Conservation (phyloP, 2,329 filamentous ascomycete genomes). For the Exophiala sp. region DNA sequence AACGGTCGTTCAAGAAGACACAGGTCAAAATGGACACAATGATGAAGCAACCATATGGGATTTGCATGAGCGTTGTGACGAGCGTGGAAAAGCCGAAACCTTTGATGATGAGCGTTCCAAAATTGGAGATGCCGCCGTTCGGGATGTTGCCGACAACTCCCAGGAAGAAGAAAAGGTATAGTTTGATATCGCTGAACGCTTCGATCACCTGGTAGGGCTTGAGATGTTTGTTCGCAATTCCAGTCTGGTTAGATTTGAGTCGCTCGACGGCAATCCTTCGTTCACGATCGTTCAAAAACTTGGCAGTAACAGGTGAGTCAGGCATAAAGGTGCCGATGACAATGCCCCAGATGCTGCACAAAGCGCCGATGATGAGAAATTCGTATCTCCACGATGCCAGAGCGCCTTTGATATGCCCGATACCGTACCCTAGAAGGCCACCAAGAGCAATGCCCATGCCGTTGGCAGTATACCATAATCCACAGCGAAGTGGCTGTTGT, state of each 20-base stretch:
- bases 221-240: slow-evolving; percentile 55
- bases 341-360: slow-evolving; percentile 59
- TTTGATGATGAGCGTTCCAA: slow-evolving; percentile 56
- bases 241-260: slow-evolving; percentile 56
- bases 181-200: slow-evolving; percentile 56
- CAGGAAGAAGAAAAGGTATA: slow-evolving; percentile 56
- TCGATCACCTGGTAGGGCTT: slow-evolving; percentile 56
- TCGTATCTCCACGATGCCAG: slow-evolving; percentile 65
- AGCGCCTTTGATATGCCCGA: slow-evolving; percentile 42
- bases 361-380: slow-evolving; percentile 60
- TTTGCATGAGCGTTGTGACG: slow-evolving; percentile 36
- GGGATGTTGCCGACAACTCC: slow-evolving; percentile 50
- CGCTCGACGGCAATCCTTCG: slow-evolving; percentile 55
- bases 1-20: slow-evolving; percentile 48
- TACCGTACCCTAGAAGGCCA: slow-evolving; percentile 37
- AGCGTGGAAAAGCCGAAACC: slow-evolving; percentile 39
- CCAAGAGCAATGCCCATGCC: slow-evolving; percentile 50
- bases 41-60: slow-evolving; percentile 45
- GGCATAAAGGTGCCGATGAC: slow-evolving; percentile 57
- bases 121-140: slow-evolving; percentile 59
- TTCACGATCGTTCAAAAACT: slow-evolving; percentile 50
- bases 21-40: slow-evolving; percentile 50
- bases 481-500: slow-evolving; percentile 61
- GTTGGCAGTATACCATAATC: slow-evolving; percentile 52
- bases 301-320: slow-evolving; percentile 55